phyloP scores from a whole-genome alignment of 2,329 filamentous ascomycete genomes.

The Aspergillus bombycis region DNA sequence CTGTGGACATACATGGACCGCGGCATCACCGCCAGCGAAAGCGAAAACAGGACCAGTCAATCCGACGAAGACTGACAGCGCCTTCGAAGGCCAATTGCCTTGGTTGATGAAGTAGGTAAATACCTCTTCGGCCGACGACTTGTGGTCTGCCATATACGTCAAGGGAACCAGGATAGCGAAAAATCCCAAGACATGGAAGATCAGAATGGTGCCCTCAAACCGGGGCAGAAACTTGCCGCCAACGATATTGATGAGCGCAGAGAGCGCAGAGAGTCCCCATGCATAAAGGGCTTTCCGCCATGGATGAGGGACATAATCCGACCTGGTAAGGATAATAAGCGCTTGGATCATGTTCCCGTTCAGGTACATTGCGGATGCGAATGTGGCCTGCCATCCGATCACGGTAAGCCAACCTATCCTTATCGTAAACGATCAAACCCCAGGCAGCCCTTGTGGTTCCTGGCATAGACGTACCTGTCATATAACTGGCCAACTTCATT shows the following conservation, averaged over 20 bases:
- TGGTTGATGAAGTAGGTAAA: conserved; percentile 54
- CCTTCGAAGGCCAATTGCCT: conserved; percentile 48
- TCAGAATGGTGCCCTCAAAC: conserved; percentile 53
- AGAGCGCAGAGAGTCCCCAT: conserved; percentile 46
- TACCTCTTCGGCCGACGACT: conserved; percentile 46
- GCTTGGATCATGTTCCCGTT: conserved; percentile 41
- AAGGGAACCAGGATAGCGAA: conserved; percentile 56
- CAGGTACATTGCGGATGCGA: conserved; percentile 41
- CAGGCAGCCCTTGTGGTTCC: background rate
- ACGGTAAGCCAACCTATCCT: conserved; percentile 44
- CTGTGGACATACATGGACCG: conserved; percentile 39
- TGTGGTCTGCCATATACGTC: conserved; percentile 45
- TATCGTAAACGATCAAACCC: background rate
- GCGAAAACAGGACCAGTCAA: conserved; percentile 39
- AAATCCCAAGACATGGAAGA: conserved; percentile 56
- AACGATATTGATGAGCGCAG: conserved; percentile 48
- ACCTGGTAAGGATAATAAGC: conserved; percentile 42
- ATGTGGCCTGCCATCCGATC: conserved; percentile 48
- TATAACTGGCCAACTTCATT: conserved; percentile 44
- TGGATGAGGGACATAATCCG: conserved; percentile 39
- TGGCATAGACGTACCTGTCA: conserved; percentile 28
- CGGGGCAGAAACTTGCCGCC: conserved; percentile 48
- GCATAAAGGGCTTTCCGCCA: conserved; percentile 56
- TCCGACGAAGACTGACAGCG: conserved; percentile 45
- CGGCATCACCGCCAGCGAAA: conserved; percentile 42